These are phyloP conservation scores for Paracoccidioides lutzii DNA, from an alignment of 2,329 filamentous ascomycete species.

Conservation along the genomic window DNA sequence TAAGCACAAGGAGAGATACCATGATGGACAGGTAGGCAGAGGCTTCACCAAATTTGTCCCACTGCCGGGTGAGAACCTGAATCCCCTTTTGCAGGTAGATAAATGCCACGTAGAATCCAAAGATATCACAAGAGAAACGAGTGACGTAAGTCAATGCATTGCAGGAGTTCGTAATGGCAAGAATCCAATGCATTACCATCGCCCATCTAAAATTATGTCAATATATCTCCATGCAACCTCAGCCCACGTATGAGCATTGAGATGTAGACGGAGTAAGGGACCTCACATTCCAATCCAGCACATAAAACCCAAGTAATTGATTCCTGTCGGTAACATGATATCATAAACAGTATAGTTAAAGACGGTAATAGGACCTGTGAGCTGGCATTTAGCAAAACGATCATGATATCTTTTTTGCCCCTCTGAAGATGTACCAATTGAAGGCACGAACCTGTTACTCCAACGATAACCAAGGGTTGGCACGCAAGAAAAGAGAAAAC, in stretches of 20 bases:
- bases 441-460: slow-evolving; percentile 53
- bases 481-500: slow-evolving; percentile 70
- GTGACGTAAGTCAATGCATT: slow-evolving; percentile 84
- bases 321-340: slow-evolving; percentile 64
- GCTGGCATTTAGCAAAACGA: slow-evolving; percentile 35
- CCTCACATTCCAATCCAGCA: slow-evolving; percentile 70
- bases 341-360: slow-evolving; percentile 93
- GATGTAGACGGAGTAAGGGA: background rate
- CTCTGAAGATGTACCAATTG: background rate
- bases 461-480: slow-evolving; percentile 81
- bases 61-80: slow-evolving; percentile 68
- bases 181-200: slow-evolving; percentile 68
- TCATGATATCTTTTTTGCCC: background rate
- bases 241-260: background rate
- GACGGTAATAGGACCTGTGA: slow-evolving; percentile 72
- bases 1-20: slow-evolving; percentile 64
- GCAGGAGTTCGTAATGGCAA: slow-evolving; percentile 75
- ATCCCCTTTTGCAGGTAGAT: slow-evolving; percentile 88
- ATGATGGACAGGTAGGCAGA: slow-evolving; percentile 66
- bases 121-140: slow-evolving; percentile 83
- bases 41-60: slow-evolving; percentile 43
- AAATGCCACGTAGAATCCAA: slow-evolving; percentile 84
- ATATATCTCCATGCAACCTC: background rate
- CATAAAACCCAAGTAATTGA: slow-evolving; percentile 82
- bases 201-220: slow-evolving; percentile 49